Evolutionary conservation across 1,139 yeast genomes (phyloP), one percentile per base, ranked within the genome.

Genomic region (Groenewaldozyma auringiensis): DNA sequence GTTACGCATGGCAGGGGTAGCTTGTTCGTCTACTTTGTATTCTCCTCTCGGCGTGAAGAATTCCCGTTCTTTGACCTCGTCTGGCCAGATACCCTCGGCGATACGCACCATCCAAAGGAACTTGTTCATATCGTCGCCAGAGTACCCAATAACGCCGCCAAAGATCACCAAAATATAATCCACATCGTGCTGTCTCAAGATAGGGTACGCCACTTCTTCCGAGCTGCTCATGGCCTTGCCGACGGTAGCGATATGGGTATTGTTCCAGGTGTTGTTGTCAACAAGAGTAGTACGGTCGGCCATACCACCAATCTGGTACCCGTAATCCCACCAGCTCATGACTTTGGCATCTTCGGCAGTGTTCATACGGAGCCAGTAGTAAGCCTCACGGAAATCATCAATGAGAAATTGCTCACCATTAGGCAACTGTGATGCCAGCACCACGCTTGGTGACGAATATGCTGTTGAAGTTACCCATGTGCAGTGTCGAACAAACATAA

Each of bases 301-400:
- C 97, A 94, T 92, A 51, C 99, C 99, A 57, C 98, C 98, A 61
- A 94, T 94, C 69, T 94, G 99, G 68, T 94, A 94, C 47, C 99
- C 99, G 64, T 94, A 94, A 72, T 94, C 99, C 99, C 99, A 94
- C 99, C 99, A 94, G 4, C 97, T 84, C 84, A 94, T 87, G 53
- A 94, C 83, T 66, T 86, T 88, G 42, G 96, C 84, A 63, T 94
- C 98, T 64, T 89, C 96, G 3, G 86, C 80, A 1, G 98, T 92
- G 69, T 94, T 94, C 96, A 92, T 88, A 62, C 98, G 81, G 58
- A 94, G 74, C 99, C 99, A 94, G 67, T 92, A 92, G 71, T 94
- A 94, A 4, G 98, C 98, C 71, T 94, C 99, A 70, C 99, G 82
- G 72, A 83, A 94, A 66, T 94, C 99, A 66, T 94, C 99, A 62